Base-by-base conservation (phyloP, 305 asterid species). In the Fraxinus baroniana region DNA sequence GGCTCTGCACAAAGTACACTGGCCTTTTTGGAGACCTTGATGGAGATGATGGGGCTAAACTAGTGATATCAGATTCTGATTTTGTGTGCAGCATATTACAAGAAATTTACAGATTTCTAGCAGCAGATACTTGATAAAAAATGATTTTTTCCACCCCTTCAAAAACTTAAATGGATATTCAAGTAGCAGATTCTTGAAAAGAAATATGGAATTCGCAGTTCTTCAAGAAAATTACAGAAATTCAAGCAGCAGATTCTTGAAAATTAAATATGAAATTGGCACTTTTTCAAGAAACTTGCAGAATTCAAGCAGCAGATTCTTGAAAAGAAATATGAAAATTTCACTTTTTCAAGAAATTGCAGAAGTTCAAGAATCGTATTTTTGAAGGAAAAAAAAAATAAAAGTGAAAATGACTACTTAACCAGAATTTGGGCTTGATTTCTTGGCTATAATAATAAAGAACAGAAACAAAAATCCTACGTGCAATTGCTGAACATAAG, bases 21-120 rank as follows among this genome's bases (percentile, higher is more conserved):
- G 91, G 92, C 84, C 98, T 80, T 33, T 95, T 95, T 1, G 99
- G 99, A n/a, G 99, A 95, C 68, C 99, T 83, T 70, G 99, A 93
- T 5, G 98, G 99, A 4, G 99, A 95, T 5, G 99, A 94, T 22
- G 98, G 94, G 46, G 99, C 99, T 84, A 94, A 82, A 81, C 99
- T 95, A 0, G 99, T 93, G 10, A 95, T 26, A 83, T 95, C 99
- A 1, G 99, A 95, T 74, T 95, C 99, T 6, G 98, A 95, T 88
- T 95, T 95, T 17, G 97, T 64, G 87, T 94, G 98, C 83, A 76
- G 10, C 99, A 95, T 95, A 60, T 88, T 55, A 49, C 8, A 49
- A 49, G 30, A 35, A 44, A 13, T 78, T 76, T 15, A 3, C 24
- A 7, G 17, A 60, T 20, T 37, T 55, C 15, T 32, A 30, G 30